Conservation (phyloP, 2,329 filamentous ascomycete species). For the Thermothelomyces thermophilus region DNA sequence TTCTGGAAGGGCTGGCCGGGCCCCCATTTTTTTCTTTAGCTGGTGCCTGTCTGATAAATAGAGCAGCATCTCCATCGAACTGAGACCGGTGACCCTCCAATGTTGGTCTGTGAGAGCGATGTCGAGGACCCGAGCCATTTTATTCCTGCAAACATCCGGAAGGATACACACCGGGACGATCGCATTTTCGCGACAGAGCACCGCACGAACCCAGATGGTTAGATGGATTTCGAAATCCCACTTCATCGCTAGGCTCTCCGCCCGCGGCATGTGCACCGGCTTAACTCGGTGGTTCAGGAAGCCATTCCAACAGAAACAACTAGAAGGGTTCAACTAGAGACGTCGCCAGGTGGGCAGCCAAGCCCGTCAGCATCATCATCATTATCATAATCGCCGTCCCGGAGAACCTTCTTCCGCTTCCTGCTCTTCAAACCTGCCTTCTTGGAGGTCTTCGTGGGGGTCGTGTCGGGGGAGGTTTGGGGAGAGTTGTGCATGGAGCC, state of each 20-base stretch:
- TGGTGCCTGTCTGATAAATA: too few relatives aligned
- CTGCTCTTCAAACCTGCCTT: constrained; percentile 8
- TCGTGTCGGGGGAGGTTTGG: constrained; percentile 6
- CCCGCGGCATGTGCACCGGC: neutral
- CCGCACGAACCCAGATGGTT: neutral
- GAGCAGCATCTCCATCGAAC: too few relatives aligned
- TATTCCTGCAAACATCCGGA: too few relatives aligned
- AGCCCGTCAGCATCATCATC: constrained; percentile 14
- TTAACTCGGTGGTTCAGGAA: neutral
- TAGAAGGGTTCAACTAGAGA: neutral
- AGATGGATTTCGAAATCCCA: neutral
- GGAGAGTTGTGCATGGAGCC: constrained; percentile 1
- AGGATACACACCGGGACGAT: too few relatives aligned
- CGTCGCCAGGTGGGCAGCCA: constrained; percentile 1
- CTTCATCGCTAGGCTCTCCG: neutral
- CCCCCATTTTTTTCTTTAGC: too few relatives aligned
- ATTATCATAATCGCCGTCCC: constrained; percentile 21
- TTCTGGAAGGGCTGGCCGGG: too few relatives aligned
- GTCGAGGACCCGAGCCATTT: too few relatives aligned
- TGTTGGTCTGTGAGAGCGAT: too few relatives aligned
- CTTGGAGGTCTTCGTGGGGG: constrained; percentile 10
- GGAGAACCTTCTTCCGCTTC: constrained; percentile 17
- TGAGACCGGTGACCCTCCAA: too few relatives aligned
- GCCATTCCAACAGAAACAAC: too few relatives aligned
- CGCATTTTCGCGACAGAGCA: too few relatives aligned